Evolutionary conservation across 75 land plant species (phyloP).

Genomic region (Picea glauca): DNA sequence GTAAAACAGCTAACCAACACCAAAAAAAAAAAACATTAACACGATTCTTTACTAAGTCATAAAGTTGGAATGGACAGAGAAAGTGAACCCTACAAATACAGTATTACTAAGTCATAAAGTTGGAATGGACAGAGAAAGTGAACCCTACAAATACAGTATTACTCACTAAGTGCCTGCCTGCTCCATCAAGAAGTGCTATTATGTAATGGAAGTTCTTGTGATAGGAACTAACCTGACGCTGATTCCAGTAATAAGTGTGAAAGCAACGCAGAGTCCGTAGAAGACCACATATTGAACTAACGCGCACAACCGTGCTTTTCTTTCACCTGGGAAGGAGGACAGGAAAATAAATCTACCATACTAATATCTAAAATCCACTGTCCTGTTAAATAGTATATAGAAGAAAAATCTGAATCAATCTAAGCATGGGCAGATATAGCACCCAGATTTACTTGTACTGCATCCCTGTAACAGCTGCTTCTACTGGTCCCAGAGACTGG

Average conservation of each 20-base stretch:
- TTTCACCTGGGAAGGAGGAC: slow-evolving; percentile 22
- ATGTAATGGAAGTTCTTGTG: background rate
- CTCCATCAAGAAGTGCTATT: too few relatives aligned
- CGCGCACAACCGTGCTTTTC: slow-evolving; percentile 34
- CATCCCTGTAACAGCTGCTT: slow-evolving; percentile 48
- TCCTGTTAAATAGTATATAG: background rate
- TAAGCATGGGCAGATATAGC: background rate
- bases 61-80: too few relatives aligned
- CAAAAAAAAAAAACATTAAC: too few relatives aligned
- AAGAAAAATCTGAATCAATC: background rate
- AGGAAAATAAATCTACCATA: background rate
- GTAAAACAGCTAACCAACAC: too few relatives aligned
- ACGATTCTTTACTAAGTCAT: too few relatives aligned
- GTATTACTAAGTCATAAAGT: too few relatives aligned
- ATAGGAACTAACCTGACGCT: slow-evolving; percentile 47
- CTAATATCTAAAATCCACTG: background rate
- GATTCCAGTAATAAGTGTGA: slow-evolving; percentile 40
- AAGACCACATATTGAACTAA: slow-evolving; percentile 32
- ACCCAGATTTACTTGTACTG: slow-evolving; percentile 57
- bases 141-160: too few relatives aligned
- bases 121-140: too few relatives aligned
- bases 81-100: too few relatives aligned
- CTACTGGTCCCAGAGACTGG: slow-evolving; percentile 46
- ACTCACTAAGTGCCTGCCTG: too few relatives aligned
- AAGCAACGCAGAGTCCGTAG: slow-evolving; percentile 45